These are phyloP conservation scores for Simplicillium sp. DNA, from an alignment of 2,329 filamentous ascomycete genomes.

Conservation along the genomic window DNA sequence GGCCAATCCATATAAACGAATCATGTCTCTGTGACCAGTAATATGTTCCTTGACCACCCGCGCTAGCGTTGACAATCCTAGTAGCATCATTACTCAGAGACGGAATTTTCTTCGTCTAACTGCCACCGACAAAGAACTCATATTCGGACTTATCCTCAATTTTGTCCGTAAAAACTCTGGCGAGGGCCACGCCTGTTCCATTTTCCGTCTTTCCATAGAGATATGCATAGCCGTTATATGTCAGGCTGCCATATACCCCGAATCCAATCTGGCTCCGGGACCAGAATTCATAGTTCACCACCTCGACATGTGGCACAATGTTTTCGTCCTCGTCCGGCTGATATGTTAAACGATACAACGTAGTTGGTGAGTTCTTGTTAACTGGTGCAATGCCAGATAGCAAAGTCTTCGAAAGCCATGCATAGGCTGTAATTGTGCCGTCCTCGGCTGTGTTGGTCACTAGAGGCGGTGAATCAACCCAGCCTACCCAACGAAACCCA, in stretches of 20 bases:
- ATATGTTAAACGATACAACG: constrained; percentile 10
- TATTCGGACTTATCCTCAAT: constrained; percentile 11
- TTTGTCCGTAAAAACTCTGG: constrained; percentile 7
- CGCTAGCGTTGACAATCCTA: constrained; percentile 10
- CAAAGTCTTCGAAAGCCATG: constrained; percentile 7
- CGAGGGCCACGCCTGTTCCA: constrained; percentile 8
- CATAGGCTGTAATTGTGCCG: constrained; percentile 9
- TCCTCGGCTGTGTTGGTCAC: constrained; percentile 4
- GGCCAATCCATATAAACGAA: constrained; percentile 14
- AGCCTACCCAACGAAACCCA: constrained; percentile 7
- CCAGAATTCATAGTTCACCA: constrained; percentile 8
- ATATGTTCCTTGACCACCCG: constrained; percentile 13
- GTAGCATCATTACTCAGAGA: constrained; percentile 5
- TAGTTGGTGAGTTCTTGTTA: neutral
- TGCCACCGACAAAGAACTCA: constrained; percentile 10
- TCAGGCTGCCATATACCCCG: constrained; percentile 10
- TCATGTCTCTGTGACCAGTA: constrained; percentile 10
- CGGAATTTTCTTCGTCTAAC: constrained; percentile 9
- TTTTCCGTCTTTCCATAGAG: constrained; percentile 9
- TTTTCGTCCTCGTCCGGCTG: constrained; percentile 5
- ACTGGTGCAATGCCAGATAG: neutral
- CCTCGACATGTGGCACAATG: constrained; percentile 6
- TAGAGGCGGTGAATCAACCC: constrained; percentile 11
- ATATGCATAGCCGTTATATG: constrained; percentile 10
- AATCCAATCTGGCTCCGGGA: constrained; percentile 6